phyloP scores from a whole-genome alignment of 176 grass and related monocot species.

The Pontederia crassipes region DNA sequence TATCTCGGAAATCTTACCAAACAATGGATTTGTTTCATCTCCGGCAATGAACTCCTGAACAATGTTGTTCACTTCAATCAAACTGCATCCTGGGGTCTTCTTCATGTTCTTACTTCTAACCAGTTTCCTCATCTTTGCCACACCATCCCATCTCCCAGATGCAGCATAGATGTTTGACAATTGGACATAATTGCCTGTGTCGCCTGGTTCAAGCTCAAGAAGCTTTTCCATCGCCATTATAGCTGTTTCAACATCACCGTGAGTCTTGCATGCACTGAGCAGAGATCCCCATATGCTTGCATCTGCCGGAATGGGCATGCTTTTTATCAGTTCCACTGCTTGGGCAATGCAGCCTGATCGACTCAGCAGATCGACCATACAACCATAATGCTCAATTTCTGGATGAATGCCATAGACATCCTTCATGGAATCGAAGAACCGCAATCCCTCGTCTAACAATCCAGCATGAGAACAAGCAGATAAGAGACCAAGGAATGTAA shows the following conservation, averaged over 20 bases:
- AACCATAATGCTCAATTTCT: constrained; percentile 48
- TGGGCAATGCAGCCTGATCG: constrained; percentile 23
- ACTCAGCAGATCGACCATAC: constrained; percentile 41
- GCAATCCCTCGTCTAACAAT: constrained; percentile 33
- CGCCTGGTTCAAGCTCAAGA: constrained; percentile 30
- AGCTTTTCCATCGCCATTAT: constrained; percentile 30
- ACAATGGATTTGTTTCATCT: constrained; percentile 25
- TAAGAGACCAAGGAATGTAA: constrained; percentile 46
- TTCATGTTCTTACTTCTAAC: constrained; percentile 34
- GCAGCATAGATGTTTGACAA: constrained; percentile 44
- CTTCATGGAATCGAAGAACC: constrained; percentile 40
- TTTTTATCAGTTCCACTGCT: constrained; percentile 14
- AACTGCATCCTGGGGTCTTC: constrained; percentile 55
- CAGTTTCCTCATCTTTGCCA: constrained; percentile 34
- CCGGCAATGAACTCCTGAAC: constrained; percentile 49
- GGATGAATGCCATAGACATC: constrained; percentile 23
- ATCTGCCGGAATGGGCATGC: constrained; percentile 37
- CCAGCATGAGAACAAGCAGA: constrained; percentile 57
- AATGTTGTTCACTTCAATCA: constrained; percentile 59
- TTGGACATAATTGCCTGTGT: constrained; percentile 44
- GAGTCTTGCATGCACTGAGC: constrained; percentile 45
- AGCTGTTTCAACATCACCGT: constrained; percentile 30
- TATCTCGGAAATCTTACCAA: constrained; percentile 23
- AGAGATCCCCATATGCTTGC: constrained; percentile 52
- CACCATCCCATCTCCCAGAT: constrained; percentile 25